These are phyloP conservation scores for Alternaria tenuissima DNA, from an alignment of 2,329 filamentous ascomycete species.

Conservation along the genomic window DNA sequence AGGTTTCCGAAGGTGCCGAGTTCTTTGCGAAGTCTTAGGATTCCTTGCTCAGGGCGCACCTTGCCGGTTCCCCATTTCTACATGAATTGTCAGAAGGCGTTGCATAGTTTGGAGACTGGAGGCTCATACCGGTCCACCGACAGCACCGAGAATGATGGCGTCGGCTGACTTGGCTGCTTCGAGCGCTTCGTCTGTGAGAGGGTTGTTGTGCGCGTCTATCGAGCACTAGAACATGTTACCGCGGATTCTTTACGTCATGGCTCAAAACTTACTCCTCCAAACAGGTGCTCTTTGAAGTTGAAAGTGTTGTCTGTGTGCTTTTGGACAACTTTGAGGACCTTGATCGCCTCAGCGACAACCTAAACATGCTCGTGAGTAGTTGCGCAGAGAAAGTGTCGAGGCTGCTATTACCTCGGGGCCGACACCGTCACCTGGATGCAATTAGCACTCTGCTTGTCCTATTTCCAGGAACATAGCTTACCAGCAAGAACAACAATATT, in stretches of 20 bases:
- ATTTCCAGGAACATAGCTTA: constrained; percentile 26
- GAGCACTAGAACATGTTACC: constrained; percentile 70
- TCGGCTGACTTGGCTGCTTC: constrained; percentile 83
- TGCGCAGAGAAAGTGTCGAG: constrained; percentile 1
- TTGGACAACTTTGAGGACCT: constrained; percentile 84
- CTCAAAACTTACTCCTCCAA: constrained; percentile 79
- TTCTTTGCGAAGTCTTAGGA: constrained; percentile 90
- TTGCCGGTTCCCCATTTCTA: constrained; percentile 89
- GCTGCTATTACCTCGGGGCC: constrained; percentile 50
- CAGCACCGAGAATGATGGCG: constrained; percentile 89
- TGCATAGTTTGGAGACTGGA: not conserved
- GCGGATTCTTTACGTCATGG: not conserved
- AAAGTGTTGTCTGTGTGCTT: constrained; percentile 78
- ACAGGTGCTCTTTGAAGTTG: constrained; percentile 87
- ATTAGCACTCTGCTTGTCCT: constrained; percentile 22
- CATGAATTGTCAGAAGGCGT: constrained; percentile 18
- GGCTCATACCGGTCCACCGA: constrained; percentile 79
- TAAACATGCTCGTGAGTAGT: constrained; percentile 48
- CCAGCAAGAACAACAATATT: constrained; percentile 54
- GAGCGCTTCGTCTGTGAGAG: constrained; percentile 85
- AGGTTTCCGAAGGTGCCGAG: constrained; percentile 95
- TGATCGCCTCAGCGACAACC: constrained; percentile 86
- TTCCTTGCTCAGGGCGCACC: constrained; percentile 90
- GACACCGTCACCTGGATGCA: constrained; percentile 49
- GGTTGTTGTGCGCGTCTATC: constrained; percentile 80